Evolutionary conservation across 2,329 filamentous ascomycete species (phyloP), one percentile per base, ranked within the genome.

Genomic region (Dichotomopilus funicola): DNA sequence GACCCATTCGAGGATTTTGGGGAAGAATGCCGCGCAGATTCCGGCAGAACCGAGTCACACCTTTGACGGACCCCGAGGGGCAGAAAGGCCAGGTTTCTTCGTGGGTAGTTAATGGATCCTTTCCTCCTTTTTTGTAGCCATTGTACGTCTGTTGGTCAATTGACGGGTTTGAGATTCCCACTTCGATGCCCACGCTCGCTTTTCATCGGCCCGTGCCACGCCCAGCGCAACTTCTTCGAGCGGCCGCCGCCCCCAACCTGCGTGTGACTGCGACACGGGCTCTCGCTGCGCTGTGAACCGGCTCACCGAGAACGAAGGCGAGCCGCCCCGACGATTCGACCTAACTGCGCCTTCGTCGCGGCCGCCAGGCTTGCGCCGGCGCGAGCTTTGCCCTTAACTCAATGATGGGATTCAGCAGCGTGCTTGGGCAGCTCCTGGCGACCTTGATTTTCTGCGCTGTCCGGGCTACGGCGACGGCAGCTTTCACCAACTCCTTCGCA

Each of bases 401-500:
- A 51, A 55, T 45, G 11, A 43, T 50, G 37, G 33, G 46, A 5
- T 7, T 49, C 13, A 31, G 35, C 35, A 49, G 35, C 10, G 31
- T 49, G 46, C 35, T 49, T 2, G 19, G 46, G 35, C 13, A 36
- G 27, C 12, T 54, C 27, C 19, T 61, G 47, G 49, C 54, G 10
- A 45, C 49, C 3, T 6, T 56, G 43, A 35, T 51, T 10, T 11
- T 56, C 3, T 27, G 19, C 19, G 19, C 34, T 37, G 27, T 40
- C 48, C 34, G 40, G 37, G 27, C 34, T 27, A 27, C 5, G 40
- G 13, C 42, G 9, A 47, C 37, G 10, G 62, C 62, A 19, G 59
- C 56, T 1, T 67, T 67, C 49, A 64, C 60, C n/a, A 66, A 60
- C 52, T 60, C 63, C 5, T 68, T 67, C 49, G 55, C 55, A 35